A percentile compares a stretch with the other conserved stretches of the same genome.
Evolutionary conservation across 129 eudicot species (phyloP).

Genomic region (Glebionis coronaria): DNA sequence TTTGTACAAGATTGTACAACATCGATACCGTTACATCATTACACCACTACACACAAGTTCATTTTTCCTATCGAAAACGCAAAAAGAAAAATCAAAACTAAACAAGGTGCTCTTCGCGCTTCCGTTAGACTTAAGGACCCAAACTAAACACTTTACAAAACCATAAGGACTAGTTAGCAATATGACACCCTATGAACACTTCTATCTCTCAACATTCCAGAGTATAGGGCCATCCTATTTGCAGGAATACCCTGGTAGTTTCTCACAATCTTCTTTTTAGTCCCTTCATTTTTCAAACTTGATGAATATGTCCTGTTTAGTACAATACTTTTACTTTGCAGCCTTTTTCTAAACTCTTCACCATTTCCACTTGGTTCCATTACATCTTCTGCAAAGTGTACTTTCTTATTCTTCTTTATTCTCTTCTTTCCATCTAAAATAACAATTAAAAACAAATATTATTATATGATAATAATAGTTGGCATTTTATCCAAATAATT

Average conservation of each 20-base stretch:
- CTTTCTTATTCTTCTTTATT: conserved; percentile 71
- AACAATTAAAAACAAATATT: too few relatives aligned
- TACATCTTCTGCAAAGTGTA: conserved; percentile 86
- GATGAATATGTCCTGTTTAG: conserved; percentile 14
- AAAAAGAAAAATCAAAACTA: neutral
- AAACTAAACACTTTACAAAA: conserved; percentile 28
- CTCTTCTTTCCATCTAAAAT: conserved; percentile 46
- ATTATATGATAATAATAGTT: too few relatives aligned
- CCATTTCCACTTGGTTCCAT: conserved; percentile 76
- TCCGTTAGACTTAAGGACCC: conserved; percentile 10
- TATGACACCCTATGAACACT: conserved; percentile 49
- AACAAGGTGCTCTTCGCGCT: conserved; percentile 4
- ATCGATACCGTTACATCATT: neutral
- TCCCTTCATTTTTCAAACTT: conserved; percentile 22
- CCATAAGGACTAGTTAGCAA: conserved; percentile 29
- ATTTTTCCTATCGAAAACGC: neutral
- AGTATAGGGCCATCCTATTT: conserved; percentile 68
- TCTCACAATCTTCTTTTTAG: conserved; percentile 24
- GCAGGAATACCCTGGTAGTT: conserved; percentile 42
- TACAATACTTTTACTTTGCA: conserved; percentile 23
- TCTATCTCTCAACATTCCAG: conserved; percentile 74
- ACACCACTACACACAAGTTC: neutral
- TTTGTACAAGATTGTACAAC: conserved; percentile 22
- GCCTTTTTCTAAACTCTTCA: conserved; percentile 59
- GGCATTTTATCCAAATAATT: too few relatives aligned